phyloP scores from a whole-genome alignment of 2,329 filamentous ascomycete species.

The Cercospora brassicicola region DNA sequence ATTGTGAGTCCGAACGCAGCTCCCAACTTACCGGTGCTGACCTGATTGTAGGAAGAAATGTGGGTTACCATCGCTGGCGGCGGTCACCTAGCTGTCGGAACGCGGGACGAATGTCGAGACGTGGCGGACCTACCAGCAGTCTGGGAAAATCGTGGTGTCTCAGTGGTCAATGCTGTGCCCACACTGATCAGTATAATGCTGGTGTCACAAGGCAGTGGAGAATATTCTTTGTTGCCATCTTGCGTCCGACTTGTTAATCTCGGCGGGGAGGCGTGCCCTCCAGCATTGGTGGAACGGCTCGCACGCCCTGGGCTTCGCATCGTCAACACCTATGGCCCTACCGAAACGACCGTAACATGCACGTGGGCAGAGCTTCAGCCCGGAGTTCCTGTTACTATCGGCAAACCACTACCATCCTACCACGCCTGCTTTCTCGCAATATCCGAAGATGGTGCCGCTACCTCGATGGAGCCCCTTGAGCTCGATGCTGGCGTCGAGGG shows the following conservation, averaged over 20 bases:
- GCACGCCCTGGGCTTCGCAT: slow-evolving; percentile 26
- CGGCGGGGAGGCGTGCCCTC: slow-evolving; percentile 29
- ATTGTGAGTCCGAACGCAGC: neutral
- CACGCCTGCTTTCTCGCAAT: slow-evolving; percentile 26
- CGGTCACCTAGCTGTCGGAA: slow-evolving; percentile 28
- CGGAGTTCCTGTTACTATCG: slow-evolving; percentile 27
- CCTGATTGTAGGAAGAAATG: slow-evolving; percentile 25
- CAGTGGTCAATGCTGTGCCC: slow-evolving; percentile 29
- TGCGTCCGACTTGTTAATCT: slow-evolving; percentile 27
- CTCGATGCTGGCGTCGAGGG: slow-evolving; percentile 24
- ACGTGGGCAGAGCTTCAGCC: slow-evolving; percentile 29
- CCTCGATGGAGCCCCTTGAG: slow-evolving; percentile 15
- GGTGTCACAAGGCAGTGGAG: slow-evolving; percentile 19
- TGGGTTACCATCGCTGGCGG: slow-evolving; percentile 30
- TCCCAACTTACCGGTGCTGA: neutral
- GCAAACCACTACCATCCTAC: slow-evolving; percentile 28
- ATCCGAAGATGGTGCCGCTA: slow-evolving; percentile 16
- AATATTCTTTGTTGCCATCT: slow-evolving; percentile 21
- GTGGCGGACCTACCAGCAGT: slow-evolving; percentile 22
- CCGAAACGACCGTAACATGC: slow-evolving; percentile 28
- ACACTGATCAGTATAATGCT: slow-evolving; percentile 29
- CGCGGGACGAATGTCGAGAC: slow-evolving; percentile 26
- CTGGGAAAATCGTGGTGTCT: slow-evolving; percentile 24
- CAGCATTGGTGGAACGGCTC: slow-evolving; percentile 25
- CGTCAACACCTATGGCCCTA: slow-evolving; percentile 31